Evolutionary conservation across 192 early-diverging fungal species (phyloP).

Genomic region (Coemansia sp.): DNA sequence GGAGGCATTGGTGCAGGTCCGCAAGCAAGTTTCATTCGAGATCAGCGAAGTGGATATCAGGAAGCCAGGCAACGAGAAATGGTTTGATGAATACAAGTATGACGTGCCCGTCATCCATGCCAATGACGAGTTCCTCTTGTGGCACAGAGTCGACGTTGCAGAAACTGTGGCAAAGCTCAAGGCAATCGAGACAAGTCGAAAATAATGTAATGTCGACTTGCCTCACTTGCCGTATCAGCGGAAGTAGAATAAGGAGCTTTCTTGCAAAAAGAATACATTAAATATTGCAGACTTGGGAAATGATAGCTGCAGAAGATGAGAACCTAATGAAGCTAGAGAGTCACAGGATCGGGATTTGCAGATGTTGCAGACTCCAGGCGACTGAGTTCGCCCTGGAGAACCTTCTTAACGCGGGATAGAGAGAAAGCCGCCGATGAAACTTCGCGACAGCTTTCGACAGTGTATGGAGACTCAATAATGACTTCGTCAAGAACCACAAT

Average conservation of each 20-base stretch:
- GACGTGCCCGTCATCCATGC: conserved; percentile 50
- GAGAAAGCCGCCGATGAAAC: conserved; percentile 57
- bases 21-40: conserved; percentile 40
- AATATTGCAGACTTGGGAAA: background rate
- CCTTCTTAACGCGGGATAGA: conserved; percentile 73
- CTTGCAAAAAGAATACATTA: conserved; percentile 2
- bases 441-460: conserved; percentile 60
- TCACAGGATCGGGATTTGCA: background rate
- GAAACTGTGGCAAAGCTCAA: conserved; percentile 39
- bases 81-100: conserved; percentile 54
- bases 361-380: conserved; percentile 21
- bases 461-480: conserved; percentile 71
- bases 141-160: conserved; percentile 42
- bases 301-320: background rate
- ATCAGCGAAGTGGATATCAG: conserved; percentile 44
- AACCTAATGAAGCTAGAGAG: background rate
- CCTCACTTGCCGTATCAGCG: background rate
- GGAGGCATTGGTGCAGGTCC: conserved; percentile 41
- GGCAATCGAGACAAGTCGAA: conserved; percentile 3
- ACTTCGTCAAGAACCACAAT: conserved; percentile 85
- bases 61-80: conserved; percentile 41
- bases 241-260: background rate
- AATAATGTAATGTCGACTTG: background rate
- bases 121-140: conserved; percentile 46
- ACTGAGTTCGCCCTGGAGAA: conserved; percentile 53